Conservation (phyloP, 2,329 filamentous ascomycete species). For the Mycosphaerelloides madeirae region DNA sequence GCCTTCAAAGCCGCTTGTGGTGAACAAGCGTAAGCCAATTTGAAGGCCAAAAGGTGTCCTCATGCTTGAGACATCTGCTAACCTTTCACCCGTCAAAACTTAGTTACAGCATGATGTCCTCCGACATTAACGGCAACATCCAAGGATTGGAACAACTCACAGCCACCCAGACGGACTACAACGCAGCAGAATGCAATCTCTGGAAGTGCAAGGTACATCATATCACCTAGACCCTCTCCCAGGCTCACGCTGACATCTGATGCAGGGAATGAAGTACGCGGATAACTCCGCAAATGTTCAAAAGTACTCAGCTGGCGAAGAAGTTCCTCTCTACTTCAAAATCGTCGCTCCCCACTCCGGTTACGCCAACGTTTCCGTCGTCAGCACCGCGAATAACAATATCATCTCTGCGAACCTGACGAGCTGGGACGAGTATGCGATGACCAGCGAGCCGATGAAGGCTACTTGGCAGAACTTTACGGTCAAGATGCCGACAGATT, state of each 20-base stretch:
- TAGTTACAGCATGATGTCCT: conserved; percentile 49
- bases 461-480: conserved; percentile 47
- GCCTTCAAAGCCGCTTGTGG: conserved; percentile 52
- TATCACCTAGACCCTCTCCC: neutral
- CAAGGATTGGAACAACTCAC: conserved; percentile 52
- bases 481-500: conserved; percentile 50
- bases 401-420: conserved; percentile 52
- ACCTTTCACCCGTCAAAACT: neutral
- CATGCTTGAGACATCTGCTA: too few relatives aligned
- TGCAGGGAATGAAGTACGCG: conserved; percentile 53
- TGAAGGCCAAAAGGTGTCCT: too few relatives aligned
- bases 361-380: conserved; percentile 55
- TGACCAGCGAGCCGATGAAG: conserved; percentile 41
- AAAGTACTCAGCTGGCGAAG: conserved; percentile 48
- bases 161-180: conserved; percentile 22
- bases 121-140: conserved; percentile 55
- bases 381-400: conserved; percentile 49
- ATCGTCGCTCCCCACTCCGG: conserved; percentile 53
- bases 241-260: neutral
- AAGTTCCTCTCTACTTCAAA: conserved; percentile 43
- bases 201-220: conserved; percentile 45
- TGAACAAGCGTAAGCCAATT: conserved; percentile 51
- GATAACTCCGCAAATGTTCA: conserved; percentile 53
- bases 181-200: conserved; percentile 21
- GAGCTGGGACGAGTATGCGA: conserved; percentile 53